phyloP scores from a whole-genome alignment of 2,329 filamentous ascomycete genomes.

The Zalaria obscura region DNA sequence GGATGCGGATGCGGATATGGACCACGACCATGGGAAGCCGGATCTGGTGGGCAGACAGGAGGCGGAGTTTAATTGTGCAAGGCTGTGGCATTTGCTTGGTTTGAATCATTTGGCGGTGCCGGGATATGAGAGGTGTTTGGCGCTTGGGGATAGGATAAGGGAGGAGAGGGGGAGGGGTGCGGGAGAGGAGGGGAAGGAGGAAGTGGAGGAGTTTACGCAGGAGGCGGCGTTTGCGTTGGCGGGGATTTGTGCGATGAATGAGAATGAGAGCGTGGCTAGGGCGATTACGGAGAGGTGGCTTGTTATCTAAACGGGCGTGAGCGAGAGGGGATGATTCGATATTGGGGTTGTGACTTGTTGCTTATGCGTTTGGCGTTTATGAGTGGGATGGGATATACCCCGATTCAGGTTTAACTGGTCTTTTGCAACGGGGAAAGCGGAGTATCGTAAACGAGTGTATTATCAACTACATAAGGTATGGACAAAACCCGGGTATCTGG shows the following conservation, averaged over 20 bases:
- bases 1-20: conserved; percentile 1
- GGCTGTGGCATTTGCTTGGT: conserved; percentile 63
- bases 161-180: conserved; percentile 8
- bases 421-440: too few relatives aligned
- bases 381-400: too few relatives aligned
- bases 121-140: conserved; percentile 51
- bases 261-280: conserved; percentile 47
- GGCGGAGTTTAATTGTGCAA: conserved; percentile 67
- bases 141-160: conserved; percentile 33
- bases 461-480: too few relatives aligned
- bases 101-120: conserved; percentile 57
- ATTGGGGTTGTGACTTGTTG: too few relatives aligned
- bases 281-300: conserved; percentile 44
- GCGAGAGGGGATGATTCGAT: too few relatives aligned
- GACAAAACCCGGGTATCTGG: too few relatives aligned
- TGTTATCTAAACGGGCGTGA: conserved; percentile 20
- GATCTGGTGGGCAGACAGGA: conserved; percentile 46
- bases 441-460: too few relatives aligned
- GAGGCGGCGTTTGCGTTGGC: conserved; percentile 68
- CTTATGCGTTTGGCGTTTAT: too few relatives aligned
- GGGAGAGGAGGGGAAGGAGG: conserved; percentile 19
- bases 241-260: conserved; percentile 49
- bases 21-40: conserved; percentile 13
- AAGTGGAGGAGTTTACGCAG: conserved; percentile 43
- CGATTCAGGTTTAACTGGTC: too few relatives aligned